Evolutionary conservation across 345 rosid genomes (phyloP).

Genomic region (Boechera stricta): DNA sequence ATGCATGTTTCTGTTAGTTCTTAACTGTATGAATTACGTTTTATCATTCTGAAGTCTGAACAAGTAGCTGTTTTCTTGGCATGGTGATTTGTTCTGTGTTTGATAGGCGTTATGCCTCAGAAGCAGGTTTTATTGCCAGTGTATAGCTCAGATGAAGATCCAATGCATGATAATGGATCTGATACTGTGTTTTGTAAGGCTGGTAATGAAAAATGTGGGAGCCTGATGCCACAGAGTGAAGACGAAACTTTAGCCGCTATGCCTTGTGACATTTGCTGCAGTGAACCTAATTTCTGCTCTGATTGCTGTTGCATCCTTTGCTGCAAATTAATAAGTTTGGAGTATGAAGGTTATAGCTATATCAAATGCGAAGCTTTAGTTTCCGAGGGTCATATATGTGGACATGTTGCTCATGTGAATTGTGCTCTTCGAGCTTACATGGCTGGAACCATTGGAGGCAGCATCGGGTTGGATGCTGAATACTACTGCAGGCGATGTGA

Average conservation of each 20-base stretch:
- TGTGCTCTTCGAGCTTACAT: slow-evolving; percentile 83
- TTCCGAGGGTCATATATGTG: slow-evolving; percentile 59
- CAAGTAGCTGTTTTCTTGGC: slow-evolving; percentile 2
- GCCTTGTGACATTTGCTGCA: slow-evolving; percentile 87
- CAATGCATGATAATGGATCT: slow-evolving; percentile 41
- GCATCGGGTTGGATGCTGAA: slow-evolving; percentile 88
- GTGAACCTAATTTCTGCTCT: slow-evolving; percentile 70
- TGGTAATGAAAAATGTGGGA: slow-evolving; percentile 65
- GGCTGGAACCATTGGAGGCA: slow-evolving; percentile 92
- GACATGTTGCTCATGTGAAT: slow-evolving; percentile 84
- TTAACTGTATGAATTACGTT: slow-evolving; percentile 5
- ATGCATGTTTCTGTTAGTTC: slow-evolving; percentile 6
- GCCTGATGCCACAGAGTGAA: slow-evolving; percentile 50
- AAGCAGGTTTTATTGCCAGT: slow-evolving; percentile 32
- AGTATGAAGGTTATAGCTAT: slow-evolving; percentile 66
- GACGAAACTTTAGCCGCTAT: slow-evolving; percentile 44
- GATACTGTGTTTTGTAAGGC: slow-evolving; percentile 66
- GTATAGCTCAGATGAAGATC: slow-evolving; percentile 50
- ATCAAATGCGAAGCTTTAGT: slow-evolving; percentile 73
- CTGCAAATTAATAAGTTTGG: slow-evolving; percentile 57
- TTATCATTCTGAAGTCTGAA: background rate
- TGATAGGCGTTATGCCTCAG: slow-evolving; percentile 43
- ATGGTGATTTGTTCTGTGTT: slow-evolving; percentile 2
- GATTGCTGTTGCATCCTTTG: slow-evolving; percentile 92
- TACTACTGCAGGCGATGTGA: slow-evolving; percentile 90